These are phyloP conservation scores for Populus ilicifolia DNA, from an alignment of 345 rosid genomes.

Conservation along the genomic window DNA sequence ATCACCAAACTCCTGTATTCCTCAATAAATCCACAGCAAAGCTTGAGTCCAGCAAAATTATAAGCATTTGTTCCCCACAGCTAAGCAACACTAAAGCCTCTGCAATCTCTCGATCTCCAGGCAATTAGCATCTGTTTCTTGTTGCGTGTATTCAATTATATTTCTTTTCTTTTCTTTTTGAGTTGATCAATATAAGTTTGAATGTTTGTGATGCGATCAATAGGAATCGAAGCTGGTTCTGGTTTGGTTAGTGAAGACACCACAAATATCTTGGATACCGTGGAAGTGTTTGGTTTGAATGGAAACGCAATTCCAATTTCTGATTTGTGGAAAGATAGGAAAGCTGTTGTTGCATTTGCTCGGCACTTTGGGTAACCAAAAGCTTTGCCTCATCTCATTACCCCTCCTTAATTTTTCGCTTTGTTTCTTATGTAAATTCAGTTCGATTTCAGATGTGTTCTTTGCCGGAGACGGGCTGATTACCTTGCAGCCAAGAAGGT, in stretches of 20 bases:
- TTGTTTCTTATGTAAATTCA: neutral
- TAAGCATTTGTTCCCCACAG: neutral
- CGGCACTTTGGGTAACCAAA: constrained; percentile 79
- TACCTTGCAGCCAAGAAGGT: constrained; percentile 84
- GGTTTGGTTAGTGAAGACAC: constrained; percentile 30
- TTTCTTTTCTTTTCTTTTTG: neutral
- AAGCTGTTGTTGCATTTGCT: constrained; percentile 79
- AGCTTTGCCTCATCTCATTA: neutral
- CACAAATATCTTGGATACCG: constrained; percentile 42
- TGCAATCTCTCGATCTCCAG: constrained; percentile 49
- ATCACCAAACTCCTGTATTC: neutral
- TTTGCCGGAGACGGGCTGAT: constrained; percentile 87
- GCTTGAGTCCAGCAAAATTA: neutral
- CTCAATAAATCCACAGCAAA: neutral
- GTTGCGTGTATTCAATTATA: neutral
- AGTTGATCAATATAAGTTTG: neutral
- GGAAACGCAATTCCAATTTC: constrained; percentile 66
- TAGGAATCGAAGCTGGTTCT: constrained; percentile 33
- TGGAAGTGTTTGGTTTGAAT: constrained; percentile 57
- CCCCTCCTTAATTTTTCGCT: neutral
- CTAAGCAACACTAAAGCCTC: neutral
- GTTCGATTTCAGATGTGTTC: constrained; percentile 59
- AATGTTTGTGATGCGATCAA: constrained; percentile 13
- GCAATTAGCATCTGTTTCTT: constrained; percentile 27
- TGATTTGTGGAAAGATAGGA: constrained; percentile 81